phyloP scores from a whole-genome alignment of 768 basidiomycete species.

The Lactarius quietus region DNA sequence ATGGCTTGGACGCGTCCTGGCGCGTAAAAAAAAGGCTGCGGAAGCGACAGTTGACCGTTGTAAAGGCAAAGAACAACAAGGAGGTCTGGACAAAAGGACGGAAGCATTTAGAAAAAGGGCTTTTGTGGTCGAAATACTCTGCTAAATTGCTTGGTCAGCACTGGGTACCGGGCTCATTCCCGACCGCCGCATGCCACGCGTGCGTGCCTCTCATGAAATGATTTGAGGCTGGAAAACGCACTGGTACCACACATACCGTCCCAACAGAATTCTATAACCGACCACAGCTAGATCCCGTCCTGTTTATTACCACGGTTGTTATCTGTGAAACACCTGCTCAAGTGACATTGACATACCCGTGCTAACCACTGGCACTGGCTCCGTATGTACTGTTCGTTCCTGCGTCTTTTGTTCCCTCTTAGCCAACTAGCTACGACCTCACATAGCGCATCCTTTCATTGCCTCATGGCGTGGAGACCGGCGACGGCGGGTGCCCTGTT shows the following conservation, averaged over 20 bases:
- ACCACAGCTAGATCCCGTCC: neutral
- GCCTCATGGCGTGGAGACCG: neutral
- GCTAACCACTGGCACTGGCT: conserved; percentile 1
- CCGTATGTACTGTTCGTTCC: neutral
- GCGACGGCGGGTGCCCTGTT: neutral
- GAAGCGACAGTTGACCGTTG: neutral
- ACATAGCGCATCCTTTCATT: neutral
- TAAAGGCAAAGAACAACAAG: conserved; percentile 7
- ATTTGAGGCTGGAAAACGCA: neutral
- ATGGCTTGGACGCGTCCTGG: conserved; percentile 12
- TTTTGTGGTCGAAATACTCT: neutral
- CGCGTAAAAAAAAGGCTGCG: conserved; percentile 1
- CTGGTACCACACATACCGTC: neutral
- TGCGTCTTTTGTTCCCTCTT: neutral
- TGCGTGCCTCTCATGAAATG: too few species aligned
- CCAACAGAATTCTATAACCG: neutral
- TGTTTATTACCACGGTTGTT: neutral
- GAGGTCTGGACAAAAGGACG: neutral
- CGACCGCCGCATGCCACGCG: neutral
- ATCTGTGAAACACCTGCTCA: neutral
- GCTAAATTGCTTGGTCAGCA: neutral
- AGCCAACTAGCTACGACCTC: neutral
- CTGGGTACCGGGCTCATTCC: neutral
- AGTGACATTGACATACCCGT: neutral
- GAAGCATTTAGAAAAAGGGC: neutral